phyloP scores from a whole-genome alignment of 768 basidiomycete genomes.

The Suillus lakei region DNA sequence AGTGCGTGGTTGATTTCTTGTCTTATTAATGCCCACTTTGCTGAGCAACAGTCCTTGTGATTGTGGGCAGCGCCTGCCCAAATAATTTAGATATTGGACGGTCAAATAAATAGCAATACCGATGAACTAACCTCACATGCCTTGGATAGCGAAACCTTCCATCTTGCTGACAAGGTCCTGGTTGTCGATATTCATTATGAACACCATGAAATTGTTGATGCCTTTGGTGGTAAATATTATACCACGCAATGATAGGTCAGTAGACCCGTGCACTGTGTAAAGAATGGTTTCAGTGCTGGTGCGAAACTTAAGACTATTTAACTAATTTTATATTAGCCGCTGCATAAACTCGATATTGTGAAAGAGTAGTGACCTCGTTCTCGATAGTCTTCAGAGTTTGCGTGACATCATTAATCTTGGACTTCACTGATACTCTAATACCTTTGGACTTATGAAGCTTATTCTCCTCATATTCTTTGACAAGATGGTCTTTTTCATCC shows the following conservation, averaged over 20 bases:
- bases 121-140: slow-evolving; percentile 10
- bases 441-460: neutral
- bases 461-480: neutral
- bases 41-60: neutral
- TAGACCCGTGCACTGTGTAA: neutral
- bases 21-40: neutral
- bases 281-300: neutral
- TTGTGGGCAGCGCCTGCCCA: neutral
- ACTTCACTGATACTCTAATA: neutral
- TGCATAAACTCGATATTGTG: neutral
- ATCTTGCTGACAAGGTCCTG: slow-evolving; percentile 14
- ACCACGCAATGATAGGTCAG: neutral
- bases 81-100: neutral
- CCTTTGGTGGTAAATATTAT: neutral
- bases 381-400: neutral
- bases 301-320: neutral
- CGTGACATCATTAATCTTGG: neutral
- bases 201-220: neutral
- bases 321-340: neutral
- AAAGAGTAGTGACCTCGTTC: neutral
- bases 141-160: slow-evolving; percentile 13
- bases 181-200: neutral
- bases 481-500: neutral
- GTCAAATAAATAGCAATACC: neutral
- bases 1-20: neutral